Conservation (phyloP, 1,139 yeast species). For the Blastobotrys illinoisensis region DNA sequence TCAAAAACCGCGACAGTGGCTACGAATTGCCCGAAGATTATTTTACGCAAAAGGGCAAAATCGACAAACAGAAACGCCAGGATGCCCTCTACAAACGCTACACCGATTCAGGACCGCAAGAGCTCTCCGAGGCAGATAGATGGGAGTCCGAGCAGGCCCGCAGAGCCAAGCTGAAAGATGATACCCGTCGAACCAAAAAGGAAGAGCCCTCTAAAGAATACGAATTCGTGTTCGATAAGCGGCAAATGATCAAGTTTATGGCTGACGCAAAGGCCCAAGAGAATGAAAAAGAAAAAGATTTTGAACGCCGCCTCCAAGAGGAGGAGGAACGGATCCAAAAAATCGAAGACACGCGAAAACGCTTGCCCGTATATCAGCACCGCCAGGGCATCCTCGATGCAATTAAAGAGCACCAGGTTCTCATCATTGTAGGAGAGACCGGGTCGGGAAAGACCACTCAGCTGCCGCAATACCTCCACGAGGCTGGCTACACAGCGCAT, state of each 20-base stretch:
- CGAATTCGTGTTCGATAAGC: slow-evolving; percentile 79
- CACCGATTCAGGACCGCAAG: slow-evolving; percentile 16
- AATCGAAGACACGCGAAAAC: slow-evolving; percentile 49
- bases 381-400: slow-evolving; percentile 59
- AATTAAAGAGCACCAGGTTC: slow-evolving; percentile 59
- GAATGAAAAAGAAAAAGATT: slow-evolving; percentile 25
- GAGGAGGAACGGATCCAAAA: slow-evolving; percentile 40
- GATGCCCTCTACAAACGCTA: slow-evolving; percentile 36
- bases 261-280: slow-evolving; percentile 32
- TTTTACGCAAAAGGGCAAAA: slow-evolving; percentile 45
- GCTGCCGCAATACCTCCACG: slow-evolving; percentile 80
- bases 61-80: slow-evolving; percentile 49
- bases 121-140: slow-evolving; percentile 37
- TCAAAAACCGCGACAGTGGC: slow-evolving; percentile 33
- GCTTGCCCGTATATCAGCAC: slow-evolving; percentile 72
- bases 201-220: slow-evolving; percentile 44
- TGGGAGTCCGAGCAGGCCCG: slow-evolving; percentile 64
- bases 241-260: slow-evolving; percentile 65
- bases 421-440: slow-evolving; percentile 92
- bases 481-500: slow-evolving; percentile 63
- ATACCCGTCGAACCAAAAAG: slow-evolving; percentile 27
- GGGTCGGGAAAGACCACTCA: slow-evolving; percentile 98
- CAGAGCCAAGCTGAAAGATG: slow-evolving; percentile 35
- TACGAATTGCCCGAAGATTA: slow-evolving; percentile 58
- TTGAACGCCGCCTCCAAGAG: slow-evolving; percentile 35